Percentiles rank a stretch among this genome's conserved stretches.
Evolutionary conservation across 2,329 filamentous ascomycete genomes (phyloP).

Genomic region (Monosporascus sp.): DNA sequence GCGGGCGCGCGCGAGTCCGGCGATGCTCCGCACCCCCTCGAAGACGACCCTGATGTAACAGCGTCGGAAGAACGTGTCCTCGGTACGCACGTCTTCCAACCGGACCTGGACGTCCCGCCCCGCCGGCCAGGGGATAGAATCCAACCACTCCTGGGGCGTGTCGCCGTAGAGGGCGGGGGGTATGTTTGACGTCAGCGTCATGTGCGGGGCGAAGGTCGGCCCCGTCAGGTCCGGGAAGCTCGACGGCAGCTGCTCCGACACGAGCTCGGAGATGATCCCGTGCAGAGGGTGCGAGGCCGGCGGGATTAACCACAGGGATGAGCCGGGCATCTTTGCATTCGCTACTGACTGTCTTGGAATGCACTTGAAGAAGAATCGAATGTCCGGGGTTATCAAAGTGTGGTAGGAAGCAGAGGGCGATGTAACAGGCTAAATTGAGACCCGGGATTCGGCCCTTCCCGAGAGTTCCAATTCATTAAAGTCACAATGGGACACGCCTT

Average conservation of each 20-base stretch:
- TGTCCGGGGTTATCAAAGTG: too few relatives aligned
- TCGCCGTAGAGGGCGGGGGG: slow-evolving; percentile 14
- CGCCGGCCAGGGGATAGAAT: slow-evolving; percentile 16
- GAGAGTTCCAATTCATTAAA: too few relatives aligned
- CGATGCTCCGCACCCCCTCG: slow-evolving; percentile 17
- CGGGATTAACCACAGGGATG: slow-evolving; percentile 29
- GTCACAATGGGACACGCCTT: too few relatives aligned
- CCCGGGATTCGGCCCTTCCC: too few relatives aligned
- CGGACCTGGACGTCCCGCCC: slow-evolving; percentile 8
- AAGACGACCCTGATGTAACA: slow-evolving; percentile 22
- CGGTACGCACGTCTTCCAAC: slow-evolving; percentile 16
- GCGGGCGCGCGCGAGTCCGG: slow-evolving; percentile 19
- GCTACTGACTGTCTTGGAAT: too few relatives aligned
- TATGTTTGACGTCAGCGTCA: slow-evolving; percentile 27
- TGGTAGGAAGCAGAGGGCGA: too few relatives aligned
- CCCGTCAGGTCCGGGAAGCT: slow-evolving; percentile 17
- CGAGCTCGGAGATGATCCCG: slow-evolving; percentile 1
- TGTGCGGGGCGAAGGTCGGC: slow-evolving; percentile 22
- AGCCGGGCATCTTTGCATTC: slow-evolving; percentile 22
- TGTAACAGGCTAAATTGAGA: too few relatives aligned
- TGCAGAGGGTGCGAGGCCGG: slow-evolving; percentile 19
- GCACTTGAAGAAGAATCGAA: too few relatives aligned
- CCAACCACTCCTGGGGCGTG: slow-evolving; percentile 25
- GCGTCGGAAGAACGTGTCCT: slow-evolving; percentile 25
- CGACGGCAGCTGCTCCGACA: slow-evolving; percentile 15